Percentiles rank a stretch among this genome's conserved stretches.
Conservation (phyloP, 257 asterid genomes). For the Nicotiana tomentosiformis region DNA sequence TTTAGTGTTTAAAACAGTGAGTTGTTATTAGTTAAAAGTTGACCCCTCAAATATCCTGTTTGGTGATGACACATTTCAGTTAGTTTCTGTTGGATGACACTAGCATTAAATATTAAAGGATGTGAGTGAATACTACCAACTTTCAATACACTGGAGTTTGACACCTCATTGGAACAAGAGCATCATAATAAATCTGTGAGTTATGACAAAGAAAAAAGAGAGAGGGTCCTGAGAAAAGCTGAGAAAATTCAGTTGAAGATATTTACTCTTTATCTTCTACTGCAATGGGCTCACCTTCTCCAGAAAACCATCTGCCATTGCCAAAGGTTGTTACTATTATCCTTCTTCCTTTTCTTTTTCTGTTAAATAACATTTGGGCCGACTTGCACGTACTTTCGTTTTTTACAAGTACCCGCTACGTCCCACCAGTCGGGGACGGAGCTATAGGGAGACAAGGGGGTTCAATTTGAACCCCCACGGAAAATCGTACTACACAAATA, state of each 20-base stretch:
- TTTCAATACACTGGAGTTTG: not conserved
- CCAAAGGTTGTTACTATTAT: not conserved
- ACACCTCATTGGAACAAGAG: not conserved
- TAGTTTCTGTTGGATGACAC: not conserved
- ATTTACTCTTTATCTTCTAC: not conserved
- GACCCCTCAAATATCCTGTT: not conserved
- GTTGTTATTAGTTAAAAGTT: not conserved
- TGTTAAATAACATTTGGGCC: not conserved
- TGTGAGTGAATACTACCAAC: not conserved
- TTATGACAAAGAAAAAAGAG: not conserved
- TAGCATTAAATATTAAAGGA: not conserved
- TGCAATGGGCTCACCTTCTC: not conserved
- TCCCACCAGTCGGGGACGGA: not conserved
- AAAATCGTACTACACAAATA: too few relatives aligned
- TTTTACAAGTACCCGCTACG: not conserved
- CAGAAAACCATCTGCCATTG: not conserved
- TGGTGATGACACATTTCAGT: slow-evolving; percentile 3
- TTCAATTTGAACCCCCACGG: too few relatives aligned
- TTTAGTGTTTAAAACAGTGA: not conserved
- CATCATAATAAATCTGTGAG: not conserved
- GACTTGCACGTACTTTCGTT: not conserved
- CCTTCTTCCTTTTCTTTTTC: not conserved
- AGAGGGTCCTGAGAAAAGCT: not conserved
- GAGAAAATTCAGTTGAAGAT: not conserved
- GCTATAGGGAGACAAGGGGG: not conserved